These are phyloP conservation scores for Salix purpurea DNA, from an alignment of 345 rosid genomes.

Conservation along the genomic window DNA sequence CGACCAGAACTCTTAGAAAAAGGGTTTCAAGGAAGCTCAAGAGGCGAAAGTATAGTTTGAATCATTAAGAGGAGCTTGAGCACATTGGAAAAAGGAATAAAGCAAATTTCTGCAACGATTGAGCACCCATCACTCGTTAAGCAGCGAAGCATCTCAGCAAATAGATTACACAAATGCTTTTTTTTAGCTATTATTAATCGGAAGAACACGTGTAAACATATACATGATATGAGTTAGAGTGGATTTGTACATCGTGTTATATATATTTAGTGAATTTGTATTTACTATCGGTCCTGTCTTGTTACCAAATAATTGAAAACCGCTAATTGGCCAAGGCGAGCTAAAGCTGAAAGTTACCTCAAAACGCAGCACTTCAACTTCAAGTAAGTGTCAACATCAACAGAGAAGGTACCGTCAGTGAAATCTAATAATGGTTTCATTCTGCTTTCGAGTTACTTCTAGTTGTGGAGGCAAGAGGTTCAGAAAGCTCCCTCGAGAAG, in stretches of 20 bases:
- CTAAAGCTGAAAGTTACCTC: conserved; percentile 8
- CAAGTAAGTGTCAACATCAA: background rate
- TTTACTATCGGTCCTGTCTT: background rate
- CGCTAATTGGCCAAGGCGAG: background rate
- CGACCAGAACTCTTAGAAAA: background rate
- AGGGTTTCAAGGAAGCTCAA: background rate
- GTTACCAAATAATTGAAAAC: background rate
- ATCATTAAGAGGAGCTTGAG: background rate
- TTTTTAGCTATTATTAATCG: background rate
- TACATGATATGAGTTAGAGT: background rate
- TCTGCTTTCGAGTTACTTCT: conserved; percentile 30
- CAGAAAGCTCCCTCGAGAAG: conserved; percentile 46
- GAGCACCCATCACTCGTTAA: background rate
- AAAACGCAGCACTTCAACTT: conserved; percentile 6
- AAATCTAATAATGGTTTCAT: background rate
- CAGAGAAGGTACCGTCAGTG: background rate
- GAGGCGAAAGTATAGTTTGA: background rate
- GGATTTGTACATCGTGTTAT: background rate
- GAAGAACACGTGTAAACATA: background rate
- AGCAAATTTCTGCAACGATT: background rate
- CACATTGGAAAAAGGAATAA: background rate
- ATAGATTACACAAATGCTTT: background rate
- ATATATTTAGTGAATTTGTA: background rate
- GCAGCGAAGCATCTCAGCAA: background rate
- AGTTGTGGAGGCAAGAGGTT: conserved; percentile 39